These are phyloP conservation scores for Zymoseptoria crescenta DNA, from an alignment of 2,329 filamentous ascomycete species.

Conservation along the genomic window DNA sequence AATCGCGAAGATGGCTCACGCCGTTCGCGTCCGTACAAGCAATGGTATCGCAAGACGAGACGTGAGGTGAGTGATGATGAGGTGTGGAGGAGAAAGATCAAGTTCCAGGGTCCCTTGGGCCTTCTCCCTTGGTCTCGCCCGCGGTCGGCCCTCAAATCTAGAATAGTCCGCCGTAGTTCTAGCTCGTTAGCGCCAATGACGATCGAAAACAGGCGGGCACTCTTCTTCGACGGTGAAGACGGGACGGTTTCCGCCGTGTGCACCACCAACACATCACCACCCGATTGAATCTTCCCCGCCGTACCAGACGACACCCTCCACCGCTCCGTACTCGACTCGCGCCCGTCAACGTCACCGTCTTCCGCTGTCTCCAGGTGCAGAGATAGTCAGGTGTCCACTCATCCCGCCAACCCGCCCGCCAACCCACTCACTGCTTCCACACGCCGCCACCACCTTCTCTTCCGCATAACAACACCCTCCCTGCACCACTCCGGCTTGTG, in stretches of 20 bases:
- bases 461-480: not conserved
- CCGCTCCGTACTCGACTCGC: not conserved
- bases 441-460: not conserved
- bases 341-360: not conserved
- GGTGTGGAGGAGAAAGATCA: not conserved
- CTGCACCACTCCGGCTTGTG: not conserved
- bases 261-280: not conserved
- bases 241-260: not conserved
- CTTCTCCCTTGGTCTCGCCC: too few relatives aligned
- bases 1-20: not conserved
- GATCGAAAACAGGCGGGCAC: not conserved
- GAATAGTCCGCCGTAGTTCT: not conserved
- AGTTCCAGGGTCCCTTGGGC: too few relatives aligned
- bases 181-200: not conserved
- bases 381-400: not conserved
- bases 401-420: not conserved
- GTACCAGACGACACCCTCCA: not conserved
- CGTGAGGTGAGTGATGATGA: not conserved
- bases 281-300: not conserved
- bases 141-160: not conserved
- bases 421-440: not conserved
- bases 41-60: not conserved
- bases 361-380: not conserved
- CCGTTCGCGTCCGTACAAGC: not conserved
- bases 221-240: too few relatives aligned